Base-by-base conservation (phyloP, 2,329 filamentous ascomycete species). In the Huntiella abstrusa region DNA sequence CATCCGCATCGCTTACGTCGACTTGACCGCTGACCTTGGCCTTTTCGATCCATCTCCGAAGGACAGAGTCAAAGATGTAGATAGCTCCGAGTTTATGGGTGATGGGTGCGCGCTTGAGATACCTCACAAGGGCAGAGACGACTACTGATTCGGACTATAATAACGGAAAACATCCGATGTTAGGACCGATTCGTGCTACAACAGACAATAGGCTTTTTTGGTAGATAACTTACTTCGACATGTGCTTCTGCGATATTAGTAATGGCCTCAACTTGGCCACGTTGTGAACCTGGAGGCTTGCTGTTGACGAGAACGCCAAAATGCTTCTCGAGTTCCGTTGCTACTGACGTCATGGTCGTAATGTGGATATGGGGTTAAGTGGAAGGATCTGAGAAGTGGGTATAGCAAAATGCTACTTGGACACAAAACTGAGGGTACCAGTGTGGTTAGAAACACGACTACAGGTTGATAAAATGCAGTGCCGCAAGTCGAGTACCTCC, bases 21-120 rank as follows among this genome's bases (percentile, higher is more conserved):
- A 80, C 66, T 61, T 96, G 87, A 57, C 83, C 83, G 55, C 82
- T 74, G 58, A 79, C 75, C 66, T 87, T 91, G 58, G 91, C 88
- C 65, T 86, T 83, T 63, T 96, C 88, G 69, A 94, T 78, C 88
- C 91, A 98, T 69, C 92, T 88, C 66, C 91, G 85, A 63, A 87
- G 88, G 75, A 98, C 87, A 70, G 88, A 94, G 73, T 98, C 91
- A 87, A 98, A 84, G 67, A 96, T 87, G 79, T 98, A 98, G 67
- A 98, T 80, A 60, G 95, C 87, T 66, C 91, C 91, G 64, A 98
- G 75, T 68, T 98, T 98, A 75, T 98, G 88, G 61, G 86, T 93
- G 61, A 77, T 77, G 51, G 85, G 84, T 55, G 87, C 80, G 65
- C 91, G 93, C 65, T 92, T 94, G 73, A 96, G 92, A 59, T 95